Conservation (phyloP, 116 monocot genomes). For the Cymodocea nodosa region DNA sequence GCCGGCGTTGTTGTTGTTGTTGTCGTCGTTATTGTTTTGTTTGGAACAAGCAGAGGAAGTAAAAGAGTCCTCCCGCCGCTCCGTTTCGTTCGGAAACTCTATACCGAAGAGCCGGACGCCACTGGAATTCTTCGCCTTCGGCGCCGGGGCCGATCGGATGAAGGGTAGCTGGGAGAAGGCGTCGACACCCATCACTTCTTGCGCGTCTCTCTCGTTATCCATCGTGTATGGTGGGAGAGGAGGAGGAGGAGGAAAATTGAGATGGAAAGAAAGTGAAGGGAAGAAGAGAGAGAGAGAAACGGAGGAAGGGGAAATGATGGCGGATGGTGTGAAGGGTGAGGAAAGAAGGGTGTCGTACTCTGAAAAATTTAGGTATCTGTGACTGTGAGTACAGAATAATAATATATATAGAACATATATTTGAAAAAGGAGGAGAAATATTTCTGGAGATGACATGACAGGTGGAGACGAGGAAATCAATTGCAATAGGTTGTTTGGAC, state of each 20-base stretch:
- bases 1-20: background rate
- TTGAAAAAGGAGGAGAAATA: background rate
- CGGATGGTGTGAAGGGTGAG: background rate
- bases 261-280: background rate
- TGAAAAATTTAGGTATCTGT: too few species aligned
- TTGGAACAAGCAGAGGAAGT: background rate
- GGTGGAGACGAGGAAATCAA: too few species aligned
- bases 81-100: constrained; percentile 31
- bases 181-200: constrained; percentile 43
- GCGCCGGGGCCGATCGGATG: constrained; percentile 22
- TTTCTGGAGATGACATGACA: background rate
- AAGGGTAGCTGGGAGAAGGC: constrained; percentile 79
- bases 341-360: background rate
- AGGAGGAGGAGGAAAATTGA: background rate
- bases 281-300: background rate
- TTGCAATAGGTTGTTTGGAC: too few species aligned
- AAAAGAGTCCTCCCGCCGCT: background rate
- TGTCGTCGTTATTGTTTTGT: background rate
- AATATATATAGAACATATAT: too few species aligned
- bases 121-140: constrained; percentile 6
- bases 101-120: constrained; percentile 65
- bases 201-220: constrained; percentile 22
- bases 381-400: too few species aligned
- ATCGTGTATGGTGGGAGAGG: background rate
- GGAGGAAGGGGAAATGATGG: background rate